phyloP scores from a whole-genome alignment of 805 yeast genomes.

The Metschnikowia orientalis region DNA sequence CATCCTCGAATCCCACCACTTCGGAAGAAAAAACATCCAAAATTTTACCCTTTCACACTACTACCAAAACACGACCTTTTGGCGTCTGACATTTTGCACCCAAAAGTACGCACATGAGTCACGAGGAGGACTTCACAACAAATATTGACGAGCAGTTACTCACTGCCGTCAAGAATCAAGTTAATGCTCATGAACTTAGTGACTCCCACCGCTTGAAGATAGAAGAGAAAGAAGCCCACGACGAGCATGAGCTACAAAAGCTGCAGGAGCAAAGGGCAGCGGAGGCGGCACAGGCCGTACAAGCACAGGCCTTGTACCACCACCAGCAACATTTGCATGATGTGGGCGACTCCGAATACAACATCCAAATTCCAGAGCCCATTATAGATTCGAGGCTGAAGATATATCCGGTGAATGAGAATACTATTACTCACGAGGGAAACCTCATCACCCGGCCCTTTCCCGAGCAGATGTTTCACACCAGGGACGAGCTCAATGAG shows the following conservation, averaged over 20 bases:
- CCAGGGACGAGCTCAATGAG: constrained; percentile 47
- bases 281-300: constrained; percentile 12
- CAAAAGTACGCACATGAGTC: constrained; percentile 20
- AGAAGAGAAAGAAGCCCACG: constrained; percentile 23
- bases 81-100: constrained; percentile 13
- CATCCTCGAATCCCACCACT: constrained; percentile 4
- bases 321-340: constrained; percentile 22
- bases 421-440: constrained; percentile 46
- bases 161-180: constrained; percentile 31
- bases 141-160: constrained; percentile 43
- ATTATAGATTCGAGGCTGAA: constrained; percentile 39
- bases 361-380: constrained; percentile 45
- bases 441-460: constrained; percentile 51
- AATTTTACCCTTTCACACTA: constrained; percentile 21
- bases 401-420: constrained; percentile 41
- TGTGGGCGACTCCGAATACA: constrained; percentile 33
- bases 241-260: constrained; percentile 7
- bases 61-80: constrained; percentile 23
- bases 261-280: constrained; percentile 19
- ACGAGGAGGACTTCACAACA: constrained; percentile 26
- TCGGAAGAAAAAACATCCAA: constrained; percentile 5
- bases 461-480: constrained; percentile 49
- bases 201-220: constrained; percentile 26
- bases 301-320: constrained; percentile 19
- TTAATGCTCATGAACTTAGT: constrained; percentile 23